phyloP scores from a whole-genome alignment of 2,329 filamentous ascomycete species.

The Aureobasidium melanogenum region DNA sequence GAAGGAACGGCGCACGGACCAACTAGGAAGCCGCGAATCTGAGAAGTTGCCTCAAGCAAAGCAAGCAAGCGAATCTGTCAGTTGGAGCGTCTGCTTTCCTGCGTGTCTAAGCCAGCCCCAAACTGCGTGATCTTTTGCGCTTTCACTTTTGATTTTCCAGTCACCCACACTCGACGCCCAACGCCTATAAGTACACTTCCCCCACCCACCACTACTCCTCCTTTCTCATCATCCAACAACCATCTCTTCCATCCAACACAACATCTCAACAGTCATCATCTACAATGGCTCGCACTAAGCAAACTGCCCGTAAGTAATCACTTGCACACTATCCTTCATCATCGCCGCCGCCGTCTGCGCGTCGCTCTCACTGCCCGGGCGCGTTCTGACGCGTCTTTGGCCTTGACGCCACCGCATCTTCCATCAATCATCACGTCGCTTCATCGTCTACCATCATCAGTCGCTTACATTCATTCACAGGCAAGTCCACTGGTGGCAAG shows the following conservation, averaged over 20 bases:
- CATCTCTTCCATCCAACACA: conserved; percentile 18
- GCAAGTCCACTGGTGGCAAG: conserved; percentile 69
- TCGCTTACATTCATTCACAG: conserved; percentile 33
- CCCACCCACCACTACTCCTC: conserved; percentile 18
- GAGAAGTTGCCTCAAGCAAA: neutral
- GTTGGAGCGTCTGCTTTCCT: conserved; percentile 11
- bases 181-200: conserved; percentile 16
- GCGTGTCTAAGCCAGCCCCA: neutral
- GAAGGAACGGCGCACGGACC: neutral
- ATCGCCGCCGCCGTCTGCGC: conserved; percentile 11
- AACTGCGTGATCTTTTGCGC: neutral
- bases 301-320: conserved; percentile 45
- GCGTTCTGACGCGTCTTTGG: conserved; percentile 12
- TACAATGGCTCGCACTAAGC: conserved; percentile 47
- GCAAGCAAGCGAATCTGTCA: neutral
- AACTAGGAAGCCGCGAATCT: neutral
- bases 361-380: conserved; percentile 8
- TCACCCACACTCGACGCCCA: conserved; percentile 8
- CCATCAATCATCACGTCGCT: conserved; percentile 11
- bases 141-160: conserved; percentile 13
- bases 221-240: conserved; percentile 15
- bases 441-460: conserved; percentile 14
- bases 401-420: conserved; percentile 10
- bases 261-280: conserved; percentile 22
- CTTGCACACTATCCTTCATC: conserved; percentile 14